A percentile compares a stretch with the other conserved stretches of the same genome.
Conservation (phyloP, 2,329 filamentous ascomycete genomes). For the Chrysoporthe cubensis region DNA sequence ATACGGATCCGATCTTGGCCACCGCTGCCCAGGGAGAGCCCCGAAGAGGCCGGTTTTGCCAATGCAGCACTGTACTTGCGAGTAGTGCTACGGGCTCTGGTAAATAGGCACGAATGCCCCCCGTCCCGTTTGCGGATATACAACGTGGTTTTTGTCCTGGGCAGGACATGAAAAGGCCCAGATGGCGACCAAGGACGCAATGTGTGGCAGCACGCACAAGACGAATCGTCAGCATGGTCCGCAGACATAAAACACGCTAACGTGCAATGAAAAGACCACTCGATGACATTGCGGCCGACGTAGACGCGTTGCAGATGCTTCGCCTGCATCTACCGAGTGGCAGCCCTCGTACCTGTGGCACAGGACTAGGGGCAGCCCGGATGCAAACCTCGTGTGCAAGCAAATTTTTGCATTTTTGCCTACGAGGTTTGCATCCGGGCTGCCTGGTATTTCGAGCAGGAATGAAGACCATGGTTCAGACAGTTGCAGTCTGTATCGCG, state of each 20-base stretch:
- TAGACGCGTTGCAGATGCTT: conserved; percentile 2
- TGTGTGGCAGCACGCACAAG: not conserved
- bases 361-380: not conserved
- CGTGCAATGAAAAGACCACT: too few relatives aligned
- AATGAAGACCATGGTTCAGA: conserved; percentile 30
- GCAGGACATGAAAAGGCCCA: conserved; percentile 34
- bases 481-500: conserved; percentile 29
- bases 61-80: not conserved
- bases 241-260: too few relatives aligned
- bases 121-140: not conserved
- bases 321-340: not conserved
- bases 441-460: not conserved
- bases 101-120: too few relatives aligned
- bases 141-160: conserved; percentile 29
- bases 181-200: not conserved
- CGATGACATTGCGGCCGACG: too few relatives aligned
- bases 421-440: not conserved
- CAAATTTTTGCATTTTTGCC: not conserved
- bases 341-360: conserved; percentile 16
- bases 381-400: not conserved
- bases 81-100: too few relatives aligned
- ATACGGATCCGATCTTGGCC: not conserved
- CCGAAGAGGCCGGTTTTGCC: not conserved
- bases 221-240: not conserved
- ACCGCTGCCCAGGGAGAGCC: not conserved